These are phyloP conservation scores for Nigrospora osmanthi DNA, from an alignment of 2,329 filamentous ascomycete species.

Conservation along the genomic window DNA sequence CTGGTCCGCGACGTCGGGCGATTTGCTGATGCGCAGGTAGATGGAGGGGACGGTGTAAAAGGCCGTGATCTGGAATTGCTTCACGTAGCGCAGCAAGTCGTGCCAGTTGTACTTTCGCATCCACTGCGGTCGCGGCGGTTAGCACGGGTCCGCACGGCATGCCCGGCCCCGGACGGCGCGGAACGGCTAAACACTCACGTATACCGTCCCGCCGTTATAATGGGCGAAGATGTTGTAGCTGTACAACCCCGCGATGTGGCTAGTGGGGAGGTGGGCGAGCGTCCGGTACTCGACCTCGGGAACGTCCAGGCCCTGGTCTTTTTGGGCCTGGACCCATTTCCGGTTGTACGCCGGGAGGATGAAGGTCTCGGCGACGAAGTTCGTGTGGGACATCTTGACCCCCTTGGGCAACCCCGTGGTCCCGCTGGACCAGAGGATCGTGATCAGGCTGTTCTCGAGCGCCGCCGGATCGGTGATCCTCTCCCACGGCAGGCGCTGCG, in stretches of 20 bases:
- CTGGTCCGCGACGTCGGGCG: constrained; percentile 42
- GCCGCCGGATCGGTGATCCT: constrained; percentile 1
- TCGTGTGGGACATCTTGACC: constrained; percentile 27
- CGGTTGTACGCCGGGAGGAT: not conserved
- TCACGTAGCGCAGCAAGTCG: constrained; percentile 42
- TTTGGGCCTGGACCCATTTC: not conserved
- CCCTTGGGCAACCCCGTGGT: constrained; percentile 35
- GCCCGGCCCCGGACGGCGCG: too few relatives aligned
- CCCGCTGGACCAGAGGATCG: constrained; percentile 35
- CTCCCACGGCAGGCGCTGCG: not conserved
- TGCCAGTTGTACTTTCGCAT: constrained; percentile 50
- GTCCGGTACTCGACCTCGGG: constrained; percentile 21
- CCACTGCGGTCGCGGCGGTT: constrained; percentile 34
- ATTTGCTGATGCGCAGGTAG: constrained; percentile 49
- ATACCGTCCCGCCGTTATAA: constrained; percentile 32
- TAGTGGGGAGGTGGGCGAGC: constrained; percentile 34
- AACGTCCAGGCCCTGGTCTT: not conserved
- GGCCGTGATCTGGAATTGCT: constrained; percentile 37
- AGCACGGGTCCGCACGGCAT: too few relatives aligned
- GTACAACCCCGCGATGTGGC: constrained; percentile 38
- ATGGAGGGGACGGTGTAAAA: constrained; percentile 54
- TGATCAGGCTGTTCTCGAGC: constrained; percentile 3
- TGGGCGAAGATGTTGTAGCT: constrained; percentile 36
- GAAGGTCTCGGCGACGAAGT: constrained; percentile 6
- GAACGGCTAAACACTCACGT: not conserved